These are phyloP conservation scores for Alternaria incomplexa DNA, from an alignment of 2,329 filamentous ascomycete genomes.

Conservation along the genomic window DNA sequence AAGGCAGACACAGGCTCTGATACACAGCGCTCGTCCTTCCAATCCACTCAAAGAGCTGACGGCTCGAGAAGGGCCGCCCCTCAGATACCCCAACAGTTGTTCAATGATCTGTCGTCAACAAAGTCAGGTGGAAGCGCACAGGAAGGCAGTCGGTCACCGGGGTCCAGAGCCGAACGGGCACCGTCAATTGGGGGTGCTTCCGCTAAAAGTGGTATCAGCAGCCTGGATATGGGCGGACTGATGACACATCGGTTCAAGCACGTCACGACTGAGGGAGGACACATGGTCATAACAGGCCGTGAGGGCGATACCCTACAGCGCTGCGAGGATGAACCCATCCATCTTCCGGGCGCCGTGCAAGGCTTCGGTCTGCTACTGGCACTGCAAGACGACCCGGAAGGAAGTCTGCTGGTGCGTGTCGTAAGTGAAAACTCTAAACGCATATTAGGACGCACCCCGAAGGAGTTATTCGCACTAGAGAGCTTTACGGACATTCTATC, in stretches of 20 bases:
- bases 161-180: conserved; percentile 27
- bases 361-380: conserved; percentile 79
- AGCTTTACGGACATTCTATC: conserved; percentile 84
- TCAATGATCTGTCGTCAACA: conserved; percentile 44
- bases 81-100: conserved; percentile 39
- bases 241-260: conserved; percentile 81
- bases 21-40: neutral
- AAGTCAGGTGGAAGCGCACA: conserved; percentile 31
- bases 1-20: conserved; percentile 12
- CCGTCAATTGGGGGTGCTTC: conserved; percentile 39
- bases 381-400: conserved; percentile 72
- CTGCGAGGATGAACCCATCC: conserved; percentile 91
- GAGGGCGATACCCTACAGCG: conserved; percentile 74
- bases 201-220: conserved; percentile 42
- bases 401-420: conserved; percentile 70
- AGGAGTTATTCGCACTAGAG: conserved; percentile 73
- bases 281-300: conserved; percentile 81
- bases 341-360: conserved; percentile 82
- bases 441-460: conserved; percentile 78
- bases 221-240: conserved; percentile 54
- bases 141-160: conserved; percentile 28
- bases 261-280: conserved; percentile 75
- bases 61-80: conserved; percentile 14
- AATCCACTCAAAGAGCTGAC: conserved; percentile 10
- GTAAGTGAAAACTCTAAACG: conserved; percentile 81